These are phyloP conservation scores for Entophlyctis helioformis DNA, from an alignment of 192 early-diverging fungal species.

Conservation along the genomic window DNA sequence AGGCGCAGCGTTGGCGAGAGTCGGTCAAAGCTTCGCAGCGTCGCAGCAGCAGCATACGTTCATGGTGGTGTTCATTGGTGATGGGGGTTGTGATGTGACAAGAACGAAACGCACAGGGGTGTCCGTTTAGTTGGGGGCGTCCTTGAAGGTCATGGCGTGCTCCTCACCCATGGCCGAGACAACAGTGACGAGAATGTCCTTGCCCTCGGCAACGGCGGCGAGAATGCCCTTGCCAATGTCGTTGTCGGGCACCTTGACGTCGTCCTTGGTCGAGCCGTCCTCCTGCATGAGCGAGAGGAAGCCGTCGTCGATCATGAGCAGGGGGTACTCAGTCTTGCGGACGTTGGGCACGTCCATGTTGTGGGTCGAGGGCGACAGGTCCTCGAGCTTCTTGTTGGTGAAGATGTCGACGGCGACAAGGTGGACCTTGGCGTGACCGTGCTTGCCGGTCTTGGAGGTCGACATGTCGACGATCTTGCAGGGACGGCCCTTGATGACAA, in stretches of 20 bases:
- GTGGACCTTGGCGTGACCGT: slow-evolving; percentile 99
- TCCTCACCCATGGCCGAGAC: slow-evolving; percentile 85
- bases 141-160: slow-evolving; percentile 70
- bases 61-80: no score
- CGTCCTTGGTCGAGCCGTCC: slow-evolving; percentile 82
- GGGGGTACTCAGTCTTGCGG: slow-evolving; percentile 66
- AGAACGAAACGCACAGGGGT: no score
- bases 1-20: no score
- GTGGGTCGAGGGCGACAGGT: slow-evolving; percentile 99
- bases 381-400: slow-evolving; percentile 96
- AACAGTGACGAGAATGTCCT: slow-evolving; percentile 79
- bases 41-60: no score
- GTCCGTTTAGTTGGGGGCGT: slow-evolving; percentile 41
- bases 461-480: slow-evolving; percentile 99
- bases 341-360: slow-evolving; percentile 99
- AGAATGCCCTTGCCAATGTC: slow-evolving; percentile 68
- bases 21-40: no score
- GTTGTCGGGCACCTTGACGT: slow-evolving; percentile 82
- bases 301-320: slow-evolving; percentile 84
- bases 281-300: slow-evolving; percentile 76
- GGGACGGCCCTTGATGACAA: slow-evolving; percentile 96
- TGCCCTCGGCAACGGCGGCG: slow-evolving; percentile 63
- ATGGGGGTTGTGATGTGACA: no score
- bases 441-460: slow-evolving; percentile 99
- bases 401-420: slow-evolving; percentile 92